A percentile compares a stretch with the other conserved stretches of the same genome.
phyloP scores from a whole-genome alignment of 2,329 filamentous ascomycete genomes.

The Pestalotiopsis sp. region DNA sequence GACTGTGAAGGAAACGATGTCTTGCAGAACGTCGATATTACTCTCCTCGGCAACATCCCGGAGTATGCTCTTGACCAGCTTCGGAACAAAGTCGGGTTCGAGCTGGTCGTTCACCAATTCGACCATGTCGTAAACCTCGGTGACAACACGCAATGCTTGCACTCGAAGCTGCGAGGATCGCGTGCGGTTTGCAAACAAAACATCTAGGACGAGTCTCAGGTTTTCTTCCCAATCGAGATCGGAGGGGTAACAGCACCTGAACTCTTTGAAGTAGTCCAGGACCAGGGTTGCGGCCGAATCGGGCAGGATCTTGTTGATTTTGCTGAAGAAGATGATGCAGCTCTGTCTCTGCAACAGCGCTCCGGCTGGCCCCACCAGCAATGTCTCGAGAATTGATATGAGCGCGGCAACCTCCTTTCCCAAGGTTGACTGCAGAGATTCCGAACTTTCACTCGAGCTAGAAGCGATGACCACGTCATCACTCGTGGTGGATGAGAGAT shows the following conservation, averaged over 20 bases:
- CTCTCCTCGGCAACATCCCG: conserved; percentile 64
- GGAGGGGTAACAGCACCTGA: conserved; percentile 72
- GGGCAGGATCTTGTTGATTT: conserved; percentile 63
- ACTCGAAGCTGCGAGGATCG: conserved; percentile 66
- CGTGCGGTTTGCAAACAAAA: conserved; percentile 64
- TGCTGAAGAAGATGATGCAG: conserved; percentile 68
- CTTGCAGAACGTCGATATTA: conserved; percentile 66
- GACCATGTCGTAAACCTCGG: conserved; percentile 61
- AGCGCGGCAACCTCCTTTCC: conserved; percentile 47
- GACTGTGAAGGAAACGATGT: conserved; percentile 66
- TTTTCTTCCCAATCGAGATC: conserved; percentile 71
- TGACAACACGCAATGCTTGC: conserved; percentile 62
- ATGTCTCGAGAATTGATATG: conserved; percentile 51
- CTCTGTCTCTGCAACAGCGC: conserved; percentile 67
- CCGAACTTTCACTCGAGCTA: conserved; percentile 31
- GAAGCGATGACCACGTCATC: conserved; percentile 25
- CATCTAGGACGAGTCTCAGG: conserved; percentile 60
- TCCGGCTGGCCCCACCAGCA: conserved; percentile 47
- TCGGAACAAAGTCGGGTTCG: conserved; percentile 58
- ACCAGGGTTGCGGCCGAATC: conserved; percentile 67
- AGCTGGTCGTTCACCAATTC: conserved; percentile 62
- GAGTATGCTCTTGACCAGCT: conserved; percentile 65
- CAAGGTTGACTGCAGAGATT: conserved; percentile 42
- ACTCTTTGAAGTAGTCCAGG: conserved; percentile 69
- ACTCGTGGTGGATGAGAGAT: conserved; percentile 24